phyloP scores from a whole-genome alignment of 1,284 basidiomycete genomes.

The Puccinia novopanici region DNA sequence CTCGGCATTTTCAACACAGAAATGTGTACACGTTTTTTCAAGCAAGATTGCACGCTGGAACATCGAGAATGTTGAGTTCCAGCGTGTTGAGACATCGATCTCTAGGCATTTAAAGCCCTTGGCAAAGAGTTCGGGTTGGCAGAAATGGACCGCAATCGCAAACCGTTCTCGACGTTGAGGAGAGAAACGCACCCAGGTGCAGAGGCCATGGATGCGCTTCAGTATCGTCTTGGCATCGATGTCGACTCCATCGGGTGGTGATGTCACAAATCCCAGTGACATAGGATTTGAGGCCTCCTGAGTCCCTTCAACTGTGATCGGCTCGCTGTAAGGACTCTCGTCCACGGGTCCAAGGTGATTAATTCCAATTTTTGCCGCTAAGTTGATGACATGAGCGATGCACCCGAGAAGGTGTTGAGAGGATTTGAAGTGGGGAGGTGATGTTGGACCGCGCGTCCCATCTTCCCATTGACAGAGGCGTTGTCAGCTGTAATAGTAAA shows the following conservation, averaged over 20 bases:
- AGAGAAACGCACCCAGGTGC: neutral
- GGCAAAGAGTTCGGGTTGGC: neutral
- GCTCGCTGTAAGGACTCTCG: neutral
- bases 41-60: neutral
- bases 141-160: neutral
- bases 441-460: too few species aligned
- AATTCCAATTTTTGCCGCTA: neutral
- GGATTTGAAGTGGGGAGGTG: neutral
- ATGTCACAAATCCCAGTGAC: neutral
- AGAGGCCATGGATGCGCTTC: neutral
- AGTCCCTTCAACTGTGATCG: too few species aligned
- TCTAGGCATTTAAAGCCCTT: neutral
- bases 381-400: constrained; percentile 5
- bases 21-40: neutral
- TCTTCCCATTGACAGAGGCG: too few species aligned
- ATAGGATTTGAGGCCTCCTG: neutral
- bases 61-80: neutral
- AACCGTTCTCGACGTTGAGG: neutral
- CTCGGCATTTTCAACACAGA: neutral
- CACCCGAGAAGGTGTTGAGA: neutral
- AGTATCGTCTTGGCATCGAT: neutral
- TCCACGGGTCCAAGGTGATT: neutral
- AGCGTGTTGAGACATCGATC: neutral
- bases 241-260: neutral
- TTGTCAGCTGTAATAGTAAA: too few species aligned